These are phyloP conservation scores for Setomelanomma holmii DNA, from an alignment of 2,329 filamentous ascomycete genomes.

Conservation along the genomic window DNA sequence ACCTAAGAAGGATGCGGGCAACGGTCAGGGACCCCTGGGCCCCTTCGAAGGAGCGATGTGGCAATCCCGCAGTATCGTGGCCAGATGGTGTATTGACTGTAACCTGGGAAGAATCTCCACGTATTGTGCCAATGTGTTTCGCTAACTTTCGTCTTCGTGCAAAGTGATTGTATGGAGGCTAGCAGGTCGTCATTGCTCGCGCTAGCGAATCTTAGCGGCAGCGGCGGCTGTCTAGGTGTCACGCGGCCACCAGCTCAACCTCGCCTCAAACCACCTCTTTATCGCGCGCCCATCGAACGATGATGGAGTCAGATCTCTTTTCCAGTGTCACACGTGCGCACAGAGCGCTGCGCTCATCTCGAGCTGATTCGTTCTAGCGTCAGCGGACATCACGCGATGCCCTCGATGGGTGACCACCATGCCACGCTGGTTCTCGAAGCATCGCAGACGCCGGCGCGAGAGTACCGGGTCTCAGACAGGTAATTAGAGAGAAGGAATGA, in stretches of 20 bases:
- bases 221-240: neutral
- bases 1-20: conserved; percentile 1
- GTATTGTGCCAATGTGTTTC: no score
- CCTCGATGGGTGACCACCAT: neutral
- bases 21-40: neutral
- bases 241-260: neutral
- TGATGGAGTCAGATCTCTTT: neutral
- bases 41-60: neutral
- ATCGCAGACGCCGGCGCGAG: neutral
- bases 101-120: no score
- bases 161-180: no score
- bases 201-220: neutral
- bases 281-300: neutral
- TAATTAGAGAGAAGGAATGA: neutral
- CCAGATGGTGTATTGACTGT: neutral
- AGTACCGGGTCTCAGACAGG: no score
- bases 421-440: neutral
- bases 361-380: neutral
- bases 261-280: neutral
- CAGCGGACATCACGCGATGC: neutral
- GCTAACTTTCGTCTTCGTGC: no score
- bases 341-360: neutral
- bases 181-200: neutral
- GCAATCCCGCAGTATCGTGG: neutral
- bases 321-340: neutral